These are phyloP conservation scores for Diaporthe caulivora DNA, from an alignment of 2,329 filamentous ascomycete genomes.

Conservation along the genomic window DNA sequence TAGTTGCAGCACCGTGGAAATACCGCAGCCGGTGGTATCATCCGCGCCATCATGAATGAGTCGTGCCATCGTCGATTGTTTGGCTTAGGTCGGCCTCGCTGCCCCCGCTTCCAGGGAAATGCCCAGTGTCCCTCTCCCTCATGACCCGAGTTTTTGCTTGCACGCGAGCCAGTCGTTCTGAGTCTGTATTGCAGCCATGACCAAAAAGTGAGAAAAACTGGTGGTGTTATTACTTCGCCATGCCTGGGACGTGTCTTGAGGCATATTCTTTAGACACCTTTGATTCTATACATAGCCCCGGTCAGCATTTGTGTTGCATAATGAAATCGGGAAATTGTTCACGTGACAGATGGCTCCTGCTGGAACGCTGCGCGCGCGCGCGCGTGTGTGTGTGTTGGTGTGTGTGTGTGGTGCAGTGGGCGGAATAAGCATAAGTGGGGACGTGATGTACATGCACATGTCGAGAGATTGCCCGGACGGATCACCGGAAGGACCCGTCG, in stretches of 20 bases:
- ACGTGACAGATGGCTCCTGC: conserved; percentile 11
- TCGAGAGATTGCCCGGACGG: not conserved
- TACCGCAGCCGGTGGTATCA: conserved; percentile 6
- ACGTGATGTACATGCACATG: not conserved
- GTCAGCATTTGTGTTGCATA: not conserved
- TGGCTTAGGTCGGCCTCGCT: not conserved
- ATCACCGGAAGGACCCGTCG: conserved; percentile 12
- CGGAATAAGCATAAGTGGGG: conserved; percentile 13
- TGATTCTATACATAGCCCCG: not conserved
- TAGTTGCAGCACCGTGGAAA: not conserved
- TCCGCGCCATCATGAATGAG: conserved; percentile 24
- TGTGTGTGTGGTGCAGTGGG: not conserved
- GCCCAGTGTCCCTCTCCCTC: not conserved
- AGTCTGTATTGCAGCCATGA: not conserved
- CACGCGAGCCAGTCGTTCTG: not conserved
- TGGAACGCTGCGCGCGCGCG: not conserved
- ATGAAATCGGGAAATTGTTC: not conserved
- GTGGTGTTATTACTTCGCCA: conserved; percentile 11
- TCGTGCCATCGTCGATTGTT: conserved; percentile 25
- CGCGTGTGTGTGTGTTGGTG: not conserved
- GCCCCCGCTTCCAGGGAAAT: not conserved
- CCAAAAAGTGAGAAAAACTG: not conserved
- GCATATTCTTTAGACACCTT: conserved; percentile 28
- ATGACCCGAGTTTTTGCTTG: not conserved
- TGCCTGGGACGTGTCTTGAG: conserved; percentile 24